Evolutionary conservation across 139 green algal species (phyloP), one percentile per base, ranked within the genome.

Genomic region (Dunaliella primolecta): DNA sequence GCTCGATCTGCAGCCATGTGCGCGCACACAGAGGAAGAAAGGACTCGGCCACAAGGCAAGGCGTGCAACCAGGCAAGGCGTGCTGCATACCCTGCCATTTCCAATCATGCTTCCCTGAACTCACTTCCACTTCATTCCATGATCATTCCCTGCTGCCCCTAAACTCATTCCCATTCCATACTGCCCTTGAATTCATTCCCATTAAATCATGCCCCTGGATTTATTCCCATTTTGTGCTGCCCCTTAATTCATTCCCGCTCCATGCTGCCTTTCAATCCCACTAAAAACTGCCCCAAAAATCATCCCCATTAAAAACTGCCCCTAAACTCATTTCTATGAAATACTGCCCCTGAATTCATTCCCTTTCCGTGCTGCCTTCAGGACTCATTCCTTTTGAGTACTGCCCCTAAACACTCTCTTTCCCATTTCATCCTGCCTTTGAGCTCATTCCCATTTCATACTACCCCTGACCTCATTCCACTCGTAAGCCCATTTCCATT

Each of bases 1-100:
- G 81, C 81, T 84, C 71, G 20, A 91, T 85, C 79, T 87, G 75
- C 75, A 46, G 11, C 27, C 32, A 7, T 29, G 20, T 23, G 20
- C 20, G 56, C 20, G 20, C 32, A 81, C 29, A 46, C 3, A 29
- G 70, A 33, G 31, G 3, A 81, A 2, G 20, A 64, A 24, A 27
- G 76, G 76, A 23, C 11, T 3, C 15, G 11, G 7, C 35, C 34
- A 81, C 20, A 30, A 46, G 11, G 30, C 35, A 21, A 81, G 15
- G 25, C 55, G 77, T 3, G 30, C 77, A 70, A 3, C 31, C n/a
- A 55, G 3, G 30, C 15, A 57, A 34, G 77, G 31, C 7, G 21
- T 29, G 15, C n/a, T 30, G 80, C 46, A 74, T 55, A 21, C 24
- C 15, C 3, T 15, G 21, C 38, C 7, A 29, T 36, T 35, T 34